phyloP scores from a whole-genome alignment of 306 rosid genomes.

The Elaeagnus macrophylla region DNA sequence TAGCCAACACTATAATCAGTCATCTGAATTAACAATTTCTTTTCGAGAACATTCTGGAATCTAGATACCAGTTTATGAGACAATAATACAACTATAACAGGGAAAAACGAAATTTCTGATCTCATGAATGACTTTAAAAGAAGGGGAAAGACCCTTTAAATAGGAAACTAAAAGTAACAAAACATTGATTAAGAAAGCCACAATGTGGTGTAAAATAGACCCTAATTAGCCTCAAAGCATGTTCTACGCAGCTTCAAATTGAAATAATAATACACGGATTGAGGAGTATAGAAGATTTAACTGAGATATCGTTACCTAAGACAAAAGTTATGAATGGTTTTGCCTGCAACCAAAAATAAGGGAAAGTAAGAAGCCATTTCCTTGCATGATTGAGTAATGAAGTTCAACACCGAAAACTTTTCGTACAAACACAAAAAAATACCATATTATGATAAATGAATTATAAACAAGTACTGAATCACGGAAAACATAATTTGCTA shows the following conservation, averaged over 20 bases:
- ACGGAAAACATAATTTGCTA: too few species aligned
- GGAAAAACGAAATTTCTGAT: too few species aligned
- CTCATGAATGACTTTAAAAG: too few species aligned
- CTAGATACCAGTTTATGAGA: too few species aligned
- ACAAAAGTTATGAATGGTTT: conserved; percentile 66
- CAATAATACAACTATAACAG: too few species aligned
- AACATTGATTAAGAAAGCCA: too few species aligned
- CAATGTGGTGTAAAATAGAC: background rate
- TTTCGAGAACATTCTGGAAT: too few species aligned
- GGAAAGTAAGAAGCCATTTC: conserved; percentile 16
- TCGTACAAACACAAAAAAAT: background rate
- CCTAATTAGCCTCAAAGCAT: background rate
- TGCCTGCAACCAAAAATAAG: conserved; percentile 43
- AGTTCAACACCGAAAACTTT: background rate
- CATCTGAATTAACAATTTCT: too few species aligned
- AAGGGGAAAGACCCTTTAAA: too few species aligned
- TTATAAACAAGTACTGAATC: too few species aligned
- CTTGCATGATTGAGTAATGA: conserved; percentile 1
- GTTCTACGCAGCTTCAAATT: background rate
- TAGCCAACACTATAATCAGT: too few species aligned
- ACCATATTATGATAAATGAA: too few species aligned
- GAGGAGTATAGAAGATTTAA: background rate
- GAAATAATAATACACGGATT: background rate
- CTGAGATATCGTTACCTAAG: conserved; percentile 47
- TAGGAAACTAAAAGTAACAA: background rate